A percentile compares a stretch with the other conserved stretches of the same genome.
phyloP scores from a whole-genome alignment of 1,139 yeast species.

The Geotrichum bryndzae region DNA sequence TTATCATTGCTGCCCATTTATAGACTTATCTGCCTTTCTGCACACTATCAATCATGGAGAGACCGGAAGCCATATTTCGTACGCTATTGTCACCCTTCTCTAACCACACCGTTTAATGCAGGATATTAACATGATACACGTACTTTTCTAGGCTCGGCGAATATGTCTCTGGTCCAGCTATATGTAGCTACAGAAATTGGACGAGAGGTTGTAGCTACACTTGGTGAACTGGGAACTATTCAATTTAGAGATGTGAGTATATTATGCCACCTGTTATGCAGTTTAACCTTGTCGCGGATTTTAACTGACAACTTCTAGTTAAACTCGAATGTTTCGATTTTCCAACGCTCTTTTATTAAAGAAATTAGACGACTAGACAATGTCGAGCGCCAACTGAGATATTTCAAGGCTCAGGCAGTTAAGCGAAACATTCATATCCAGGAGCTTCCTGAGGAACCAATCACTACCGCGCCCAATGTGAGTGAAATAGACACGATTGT shows the following conservation, averaged over 20 bases:
- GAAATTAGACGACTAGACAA: constrained; percentile 70
- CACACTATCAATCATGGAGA: constrained; percentile 13
- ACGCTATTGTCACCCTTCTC: constrained; percentile 3
- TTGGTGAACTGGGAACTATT: constrained; percentile 76
- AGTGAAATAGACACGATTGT: constrained; percentile 72
- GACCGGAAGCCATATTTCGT: constrained; percentile 22
- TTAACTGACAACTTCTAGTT: constrained; percentile 33
- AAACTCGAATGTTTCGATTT: constrained; percentile 68
- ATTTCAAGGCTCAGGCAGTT: constrained; percentile 26
- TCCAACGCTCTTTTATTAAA: constrained; percentile 79
- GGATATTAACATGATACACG: not conserved
- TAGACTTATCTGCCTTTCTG: not conserved
- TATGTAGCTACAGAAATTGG: constrained; percentile 89
- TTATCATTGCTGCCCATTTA: not conserved
- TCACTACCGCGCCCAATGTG: constrained; percentile 44
- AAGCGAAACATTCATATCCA: constrained; percentile 28
- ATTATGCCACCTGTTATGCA: not conserved
- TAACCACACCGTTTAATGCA: not conserved
- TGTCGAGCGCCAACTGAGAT: constrained; percentile 52
- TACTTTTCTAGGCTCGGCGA: constrained; percentile 62
- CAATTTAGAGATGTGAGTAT: constrained; percentile 64
- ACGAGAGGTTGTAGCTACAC: constrained; percentile 72
- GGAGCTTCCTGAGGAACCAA: constrained; percentile 25
- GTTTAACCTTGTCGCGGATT: not conserved
- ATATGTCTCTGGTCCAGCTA: constrained; percentile 87